Conservation (phyloP, 805 yeast genomes). For the Naumovozyma baii region DNA sequence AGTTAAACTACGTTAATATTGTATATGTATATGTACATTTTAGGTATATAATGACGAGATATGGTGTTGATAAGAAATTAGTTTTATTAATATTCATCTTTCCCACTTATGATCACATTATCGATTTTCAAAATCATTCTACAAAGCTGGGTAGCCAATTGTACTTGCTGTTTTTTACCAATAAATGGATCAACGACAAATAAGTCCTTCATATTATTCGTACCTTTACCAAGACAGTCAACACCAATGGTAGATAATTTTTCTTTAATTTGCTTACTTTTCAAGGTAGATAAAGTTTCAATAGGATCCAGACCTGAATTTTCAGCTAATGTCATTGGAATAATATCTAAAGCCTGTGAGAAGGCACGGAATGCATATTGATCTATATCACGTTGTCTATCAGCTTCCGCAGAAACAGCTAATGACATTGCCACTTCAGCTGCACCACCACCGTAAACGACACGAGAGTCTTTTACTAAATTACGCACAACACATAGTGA, state of each 20-base stretch:
- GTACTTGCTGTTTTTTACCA: slow-evolving; percentile 92
- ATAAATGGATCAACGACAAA: slow-evolving; percentile 95
- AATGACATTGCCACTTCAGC: slow-evolving; percentile 91
- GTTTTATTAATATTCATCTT: slow-evolving; percentile 47
- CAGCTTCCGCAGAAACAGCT: slow-evolving; percentile 86
- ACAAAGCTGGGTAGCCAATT: slow-evolving; percentile 92
- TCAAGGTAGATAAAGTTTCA: slow-evolving; percentile 74
- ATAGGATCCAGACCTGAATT: slow-evolving; percentile 94
- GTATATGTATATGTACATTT: background rate
- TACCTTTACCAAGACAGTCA: slow-evolving; percentile 83
- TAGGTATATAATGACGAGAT: background rate
- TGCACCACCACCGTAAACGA: slow-evolving; percentile 99
- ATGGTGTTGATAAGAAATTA: background rate
- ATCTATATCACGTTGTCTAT: slow-evolving; percentile 86
- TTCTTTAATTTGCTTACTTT: slow-evolving; percentile 75
- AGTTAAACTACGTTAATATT: background rate
- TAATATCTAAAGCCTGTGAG: slow-evolving; percentile 78
- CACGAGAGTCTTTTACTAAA: slow-evolving; percentile 80
- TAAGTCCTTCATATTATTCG: slow-evolving; percentile 85
- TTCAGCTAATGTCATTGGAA: slow-evolving; percentile 93
- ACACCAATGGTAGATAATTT: slow-evolving; percentile 70
- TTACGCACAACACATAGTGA: slow-evolving; percentile 96
- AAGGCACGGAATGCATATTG: slow-evolving; percentile 97
- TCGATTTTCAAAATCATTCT: slow-evolving; percentile 96
- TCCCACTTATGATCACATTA: slow-evolving; percentile 87